phyloP scores from a whole-genome alignment of 345 rosid species.

The Durio zibethinus region DNA sequence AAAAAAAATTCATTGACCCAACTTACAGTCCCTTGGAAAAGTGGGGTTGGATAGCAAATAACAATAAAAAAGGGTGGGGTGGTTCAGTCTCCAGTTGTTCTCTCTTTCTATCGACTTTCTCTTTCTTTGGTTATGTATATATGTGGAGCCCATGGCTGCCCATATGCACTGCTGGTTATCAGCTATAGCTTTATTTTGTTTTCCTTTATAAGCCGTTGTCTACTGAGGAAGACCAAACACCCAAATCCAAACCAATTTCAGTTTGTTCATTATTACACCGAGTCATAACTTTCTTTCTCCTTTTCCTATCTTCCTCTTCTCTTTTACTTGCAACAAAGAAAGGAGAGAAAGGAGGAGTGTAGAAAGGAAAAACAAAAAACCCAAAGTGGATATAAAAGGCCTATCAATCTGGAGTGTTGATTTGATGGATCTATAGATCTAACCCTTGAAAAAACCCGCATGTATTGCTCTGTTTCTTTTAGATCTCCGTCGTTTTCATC shows the following conservation, averaged over 20 bases:
- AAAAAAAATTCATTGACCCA: background rate
- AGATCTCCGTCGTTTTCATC: constrained; percentile 51
- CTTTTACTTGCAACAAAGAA: background rate
- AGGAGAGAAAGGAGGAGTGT: background rate
- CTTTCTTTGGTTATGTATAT: background rate
- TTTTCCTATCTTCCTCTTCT: background rate
- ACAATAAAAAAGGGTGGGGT: too few species aligned
- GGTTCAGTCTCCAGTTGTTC: too few species aligned
- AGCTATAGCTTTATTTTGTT: constrained; percentile 34
- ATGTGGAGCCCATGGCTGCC: constrained; percentile 42
- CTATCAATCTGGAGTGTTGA: constrained; percentile 9
- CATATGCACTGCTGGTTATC: constrained; percentile 44
- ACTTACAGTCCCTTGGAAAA: background rate
- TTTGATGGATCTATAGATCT: constrained; percentile 58
- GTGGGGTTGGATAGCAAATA: background rate
- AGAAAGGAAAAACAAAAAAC: background rate
- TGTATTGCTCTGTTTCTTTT: constrained; percentile 44
- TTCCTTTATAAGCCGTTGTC: constrained; percentile 28
- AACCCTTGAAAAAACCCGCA: constrained; percentile 28
- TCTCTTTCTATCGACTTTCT: too few species aligned
- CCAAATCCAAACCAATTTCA: constrained; percentile 14
- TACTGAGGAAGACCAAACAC: constrained; percentile 18
- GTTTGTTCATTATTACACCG: constrained; percentile 29
- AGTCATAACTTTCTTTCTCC: constrained; percentile 6
- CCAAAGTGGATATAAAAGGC: constrained; percentile 9